Conservation (phyloP, 306 rosid genomes). For the Ochetophila trinervis region DNA sequence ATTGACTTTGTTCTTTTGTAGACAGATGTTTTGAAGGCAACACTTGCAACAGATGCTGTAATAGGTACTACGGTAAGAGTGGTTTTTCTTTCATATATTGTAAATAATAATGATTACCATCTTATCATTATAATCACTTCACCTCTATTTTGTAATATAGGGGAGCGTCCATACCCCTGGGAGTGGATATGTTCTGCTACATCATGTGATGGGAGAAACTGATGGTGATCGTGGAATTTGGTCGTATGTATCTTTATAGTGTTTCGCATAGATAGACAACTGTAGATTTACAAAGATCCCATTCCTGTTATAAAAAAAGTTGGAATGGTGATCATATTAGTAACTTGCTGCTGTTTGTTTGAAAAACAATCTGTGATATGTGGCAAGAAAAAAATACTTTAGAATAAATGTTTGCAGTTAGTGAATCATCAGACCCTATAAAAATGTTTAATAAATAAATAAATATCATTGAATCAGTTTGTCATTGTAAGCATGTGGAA, state of each 20-base stretch:
- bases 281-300: constrained; percentile 27
- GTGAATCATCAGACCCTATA: too few relatives aligned
- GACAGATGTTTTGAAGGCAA: constrained; percentile 87
- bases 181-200: constrained; percentile 94
- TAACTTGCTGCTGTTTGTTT: too few relatives aligned
- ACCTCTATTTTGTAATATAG: constrained; percentile 38
- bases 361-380: too few relatives aligned
- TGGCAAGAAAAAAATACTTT: too few relatives aligned
- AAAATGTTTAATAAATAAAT: too few relatives aligned
- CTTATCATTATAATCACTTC: background rate
- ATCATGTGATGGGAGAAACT: constrained; percentile 98
- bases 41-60: constrained; percentile 90
- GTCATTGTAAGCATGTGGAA: background rate
- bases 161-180: constrained; percentile 83
- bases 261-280: constrained; percentile 20
- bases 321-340: constrained; percentile 3
- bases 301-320: constrained; percentile 13
- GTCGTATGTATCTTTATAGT: constrained; percentile 76
- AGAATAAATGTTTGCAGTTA: too few relatives aligned
- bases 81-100: background rate
- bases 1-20: constrained; percentile 35
- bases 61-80: constrained; percentile 78
- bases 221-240: constrained; percentile 88
- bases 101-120: background rate
- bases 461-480: background rate